Percentiles rank a stretch among this genome's conserved stretches.
Conservation (phyloP, 148 eudicot genomes). For the Camellia sinensis region DNA sequence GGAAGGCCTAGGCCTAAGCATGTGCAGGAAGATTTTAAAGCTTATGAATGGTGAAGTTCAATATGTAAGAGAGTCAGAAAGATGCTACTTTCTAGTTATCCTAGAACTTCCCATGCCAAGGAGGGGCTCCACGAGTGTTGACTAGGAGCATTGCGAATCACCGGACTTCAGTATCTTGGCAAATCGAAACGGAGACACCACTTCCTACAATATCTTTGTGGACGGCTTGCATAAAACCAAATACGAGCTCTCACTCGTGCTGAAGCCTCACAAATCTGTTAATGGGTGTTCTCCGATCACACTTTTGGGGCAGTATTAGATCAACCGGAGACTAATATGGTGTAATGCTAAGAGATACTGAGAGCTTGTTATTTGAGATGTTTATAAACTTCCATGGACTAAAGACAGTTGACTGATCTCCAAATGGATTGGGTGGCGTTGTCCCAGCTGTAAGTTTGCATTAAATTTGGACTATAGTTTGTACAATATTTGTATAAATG, state of each 20-base stretch:
- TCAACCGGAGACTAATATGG: not conserved
- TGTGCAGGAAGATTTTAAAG: constrained; percentile 77
- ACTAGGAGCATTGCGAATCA: constrained; percentile 15
- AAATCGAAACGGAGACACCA: not conserved
- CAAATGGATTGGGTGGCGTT: not conserved
- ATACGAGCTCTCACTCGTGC: constrained; percentile 1
- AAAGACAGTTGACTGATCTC: not conserved
- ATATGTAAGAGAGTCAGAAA: constrained; percentile 86
- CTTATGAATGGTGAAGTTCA: constrained; percentile 89
- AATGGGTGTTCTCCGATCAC: not conserved
- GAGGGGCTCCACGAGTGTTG: constrained; percentile 28
- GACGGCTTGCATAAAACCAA: constrained; percentile 4
- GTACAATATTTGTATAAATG: not conserved
- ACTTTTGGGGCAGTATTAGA: not conserved
- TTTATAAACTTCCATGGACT: constrained; percentile 4
- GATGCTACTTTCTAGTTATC: constrained; percentile 68
- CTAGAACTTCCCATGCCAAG: constrained; percentile 64
- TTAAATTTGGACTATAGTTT: not conserved
- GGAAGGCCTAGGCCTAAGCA: constrained; percentile 89
- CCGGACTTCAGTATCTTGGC: not conserved
- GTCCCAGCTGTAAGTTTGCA: not conserved
- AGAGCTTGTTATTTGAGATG: constrained; percentile 5
- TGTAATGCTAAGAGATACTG: not conserved
- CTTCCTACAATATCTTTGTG: not conserved
- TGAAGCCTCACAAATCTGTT: constrained; percentile 1